A percentile compares a stretch with the other conserved stretches of the same genome.
Conservation (phyloP, 2,329 filamentous ascomycete genomes). For the Penicillium sp. region DNA sequence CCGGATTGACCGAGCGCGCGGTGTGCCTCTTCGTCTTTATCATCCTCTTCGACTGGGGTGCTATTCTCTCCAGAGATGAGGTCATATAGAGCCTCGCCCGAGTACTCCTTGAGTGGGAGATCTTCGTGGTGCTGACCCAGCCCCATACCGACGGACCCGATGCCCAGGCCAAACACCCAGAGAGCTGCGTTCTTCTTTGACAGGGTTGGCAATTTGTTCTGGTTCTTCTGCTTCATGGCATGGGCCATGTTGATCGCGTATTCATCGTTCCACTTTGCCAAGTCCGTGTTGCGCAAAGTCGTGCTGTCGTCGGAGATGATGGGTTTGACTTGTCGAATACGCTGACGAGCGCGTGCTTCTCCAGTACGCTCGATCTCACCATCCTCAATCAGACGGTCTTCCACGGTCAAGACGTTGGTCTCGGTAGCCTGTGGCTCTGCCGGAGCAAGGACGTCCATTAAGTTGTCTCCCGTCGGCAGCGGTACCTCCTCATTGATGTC, state of each 20-base stretch:
- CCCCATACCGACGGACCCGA: constrained; percentile 56
- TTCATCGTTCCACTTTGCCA: constrained; percentile 59
- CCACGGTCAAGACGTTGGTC: background rate
- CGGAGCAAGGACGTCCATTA: constrained; percentile 1
- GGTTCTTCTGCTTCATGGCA: constrained; percentile 48
- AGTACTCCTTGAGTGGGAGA: constrained; percentile 61
- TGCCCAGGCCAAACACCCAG: constrained; percentile 61
- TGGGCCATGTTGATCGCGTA: constrained; percentile 64
- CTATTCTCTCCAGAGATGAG: constrained; percentile 37
- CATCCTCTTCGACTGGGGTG: background rate
- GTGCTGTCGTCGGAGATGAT: constrained; percentile 53
- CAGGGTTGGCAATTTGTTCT: constrained; percentile 44
- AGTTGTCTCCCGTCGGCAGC: background rate
- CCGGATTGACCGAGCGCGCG: constrained; percentile 44
- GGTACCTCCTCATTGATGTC: background rate
- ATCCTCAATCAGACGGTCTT: background rate
- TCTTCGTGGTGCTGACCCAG: constrained; percentile 44
- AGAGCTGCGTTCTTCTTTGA: constrained; percentile 66
- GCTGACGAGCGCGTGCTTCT: constrained; percentile 29
- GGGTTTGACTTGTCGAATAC: constrained; percentile 39
- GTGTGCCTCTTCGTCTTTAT: constrained; percentile 27
- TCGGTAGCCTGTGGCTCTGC: background rate
- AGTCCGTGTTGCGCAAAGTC: constrained; percentile 58
- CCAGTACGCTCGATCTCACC: constrained; percentile 3
- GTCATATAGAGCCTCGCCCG: constrained; percentile 57